A percentile compares a stretch with the other conserved stretches of the same genome.
These are phyloP conservation scores for Themeda triandra DNA, from an alignment of 176 grass and related monocot genomes.

Conservation along the genomic window DNA sequence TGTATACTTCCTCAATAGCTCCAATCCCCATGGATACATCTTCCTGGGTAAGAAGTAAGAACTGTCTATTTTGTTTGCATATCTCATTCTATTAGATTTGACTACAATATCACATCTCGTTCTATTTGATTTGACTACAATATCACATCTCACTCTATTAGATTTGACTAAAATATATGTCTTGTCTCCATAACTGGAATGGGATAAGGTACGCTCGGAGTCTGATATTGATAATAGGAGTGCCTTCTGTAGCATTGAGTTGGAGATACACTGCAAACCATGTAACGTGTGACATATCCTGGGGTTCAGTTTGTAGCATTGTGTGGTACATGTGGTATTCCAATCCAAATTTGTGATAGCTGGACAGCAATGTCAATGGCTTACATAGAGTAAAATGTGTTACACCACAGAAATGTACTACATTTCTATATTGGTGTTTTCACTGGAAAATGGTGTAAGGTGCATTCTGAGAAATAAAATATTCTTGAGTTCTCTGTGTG, in stretches of 20 bases:
- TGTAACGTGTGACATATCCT: neutral
- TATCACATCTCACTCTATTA: neutral
- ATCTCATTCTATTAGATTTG: neutral
- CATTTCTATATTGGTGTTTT: neutral
- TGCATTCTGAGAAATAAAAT: neutral
- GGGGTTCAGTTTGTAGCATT: neutral
- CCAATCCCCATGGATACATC: neutral
- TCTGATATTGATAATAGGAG: neutral
- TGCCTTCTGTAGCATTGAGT: neutral
- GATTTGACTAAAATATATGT: neutral
- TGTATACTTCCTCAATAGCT: neutral
- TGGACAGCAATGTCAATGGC: neutral
- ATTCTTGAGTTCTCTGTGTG: neutral
- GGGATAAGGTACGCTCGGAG: neutral
- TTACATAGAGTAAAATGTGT: neutral
- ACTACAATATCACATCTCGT: neutral
- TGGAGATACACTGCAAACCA: neutral
- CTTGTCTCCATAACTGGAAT: neutral
- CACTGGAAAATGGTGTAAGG: neutral
- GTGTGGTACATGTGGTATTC: neutral
- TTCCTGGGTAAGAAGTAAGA: neutral
- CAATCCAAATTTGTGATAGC: neutral
- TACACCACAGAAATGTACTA: neutral
- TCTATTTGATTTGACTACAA: neutral
- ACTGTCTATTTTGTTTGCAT: neutral